Evolutionary conservation across 441 rosid species (phyloP).

Genomic region (Syzygium malaccense): DNA sequence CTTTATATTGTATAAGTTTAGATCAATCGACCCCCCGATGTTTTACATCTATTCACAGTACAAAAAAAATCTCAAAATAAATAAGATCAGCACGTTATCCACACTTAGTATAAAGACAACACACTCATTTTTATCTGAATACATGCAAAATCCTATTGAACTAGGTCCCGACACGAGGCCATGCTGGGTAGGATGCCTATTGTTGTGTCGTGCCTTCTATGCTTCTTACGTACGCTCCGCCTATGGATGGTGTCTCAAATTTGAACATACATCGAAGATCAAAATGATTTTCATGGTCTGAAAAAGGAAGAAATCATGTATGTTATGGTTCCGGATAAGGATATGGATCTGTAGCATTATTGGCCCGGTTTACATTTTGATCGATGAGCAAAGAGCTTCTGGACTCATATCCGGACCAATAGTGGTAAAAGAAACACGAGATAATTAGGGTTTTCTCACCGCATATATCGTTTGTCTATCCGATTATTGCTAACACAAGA

Average conservation of each 20-base stretch:
- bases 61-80: neutral
- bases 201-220: fast-evolving
- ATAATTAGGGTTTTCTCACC: fast-evolving
- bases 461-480: fast-evolving
- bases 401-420: fast-evolving
- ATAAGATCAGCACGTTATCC: too few relatives aligned
- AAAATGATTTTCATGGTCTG: neutral
- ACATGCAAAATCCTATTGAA: neutral
- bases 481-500: too few relatives aligned
- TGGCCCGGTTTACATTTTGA: too few relatives aligned
- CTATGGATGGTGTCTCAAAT: neutral
- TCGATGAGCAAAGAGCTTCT: fast-evolving
- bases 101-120: too few relatives aligned
- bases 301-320: neutral
- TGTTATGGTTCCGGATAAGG: too few relatives aligned
- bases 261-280: neutral
- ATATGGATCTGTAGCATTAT: too few relatives aligned
- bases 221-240: neutral
- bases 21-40: neutral
- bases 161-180: neutral
- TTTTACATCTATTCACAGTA: neutral
- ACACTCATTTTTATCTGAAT: neutral
- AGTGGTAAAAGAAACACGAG: neutral
- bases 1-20: neutral
- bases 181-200: neutral